Evolutionary conservation across 192 early-diverging fungal genomes (phyloP).

Genomic region (Umbelopsis sp.): DNA sequence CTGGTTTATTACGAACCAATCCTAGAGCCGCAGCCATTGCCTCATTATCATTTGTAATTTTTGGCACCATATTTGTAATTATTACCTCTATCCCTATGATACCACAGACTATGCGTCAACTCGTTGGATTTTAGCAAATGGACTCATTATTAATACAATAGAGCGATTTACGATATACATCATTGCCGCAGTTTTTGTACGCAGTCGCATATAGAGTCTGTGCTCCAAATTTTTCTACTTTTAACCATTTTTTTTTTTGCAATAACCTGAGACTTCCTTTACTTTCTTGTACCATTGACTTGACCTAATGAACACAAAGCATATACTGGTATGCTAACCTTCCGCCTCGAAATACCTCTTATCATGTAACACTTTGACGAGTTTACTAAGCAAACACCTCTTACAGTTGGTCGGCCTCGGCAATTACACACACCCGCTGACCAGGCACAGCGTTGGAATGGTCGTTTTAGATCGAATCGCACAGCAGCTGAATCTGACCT

Average conservation of each 20-base stretch:
- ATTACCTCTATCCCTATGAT: slow-evolving; percentile 18
- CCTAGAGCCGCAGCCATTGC: slow-evolving; percentile 22
- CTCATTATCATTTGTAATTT: slow-evolving; percentile 22
- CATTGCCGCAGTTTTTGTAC: not conserved
- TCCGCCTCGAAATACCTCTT: no score
- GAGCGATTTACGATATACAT: no score
- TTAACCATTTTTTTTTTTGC: no score
- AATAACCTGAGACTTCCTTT: no score
- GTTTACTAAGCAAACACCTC: no score
- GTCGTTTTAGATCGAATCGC: slow-evolving; percentile 63
- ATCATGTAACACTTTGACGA: no score
- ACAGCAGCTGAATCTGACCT: slow-evolving; percentile 42
- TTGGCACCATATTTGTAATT: slow-evolving; percentile 21
- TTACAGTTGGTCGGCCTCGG: slow-evolving; percentile 70
- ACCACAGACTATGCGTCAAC: slow-evolving; percentile 5
- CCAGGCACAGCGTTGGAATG: slow-evolving; percentile 77
- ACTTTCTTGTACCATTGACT: no score
- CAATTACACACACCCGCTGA: slow-evolving; percentile 64
- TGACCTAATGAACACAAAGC: not conserved
- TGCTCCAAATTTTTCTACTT: no score
- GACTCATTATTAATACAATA: no score
- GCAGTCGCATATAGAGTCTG: no score
- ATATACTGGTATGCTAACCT: not conserved
- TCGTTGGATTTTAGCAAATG: slow-evolving; percentile 20
- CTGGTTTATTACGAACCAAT: slow-evolving; percentile 1